Conservation (phyloP, 78 protist species). For the Emiliania huxleyi region DNA sequence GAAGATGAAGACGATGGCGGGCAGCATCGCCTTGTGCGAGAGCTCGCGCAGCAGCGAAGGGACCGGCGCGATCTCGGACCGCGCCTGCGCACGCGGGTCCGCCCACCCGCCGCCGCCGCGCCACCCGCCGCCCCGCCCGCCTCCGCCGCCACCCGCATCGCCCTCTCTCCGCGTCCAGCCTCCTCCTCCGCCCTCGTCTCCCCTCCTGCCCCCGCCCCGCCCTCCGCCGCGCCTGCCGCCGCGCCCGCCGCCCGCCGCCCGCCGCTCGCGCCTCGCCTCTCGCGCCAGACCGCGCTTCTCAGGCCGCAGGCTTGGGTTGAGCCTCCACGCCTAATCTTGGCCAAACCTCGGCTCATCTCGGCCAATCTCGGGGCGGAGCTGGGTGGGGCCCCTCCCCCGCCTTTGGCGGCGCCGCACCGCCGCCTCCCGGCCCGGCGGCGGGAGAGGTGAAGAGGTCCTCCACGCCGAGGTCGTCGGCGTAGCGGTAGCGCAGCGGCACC, state of each 20-base stretch:
- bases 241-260: not conserved
- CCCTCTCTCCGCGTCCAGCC: no score
- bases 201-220: no score
- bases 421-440: not conserved
- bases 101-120: not conserved
- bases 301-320: not conserved
- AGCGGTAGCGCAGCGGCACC: conserved; percentile 38
- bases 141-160: not conserved
- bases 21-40: conserved; percentile 4
- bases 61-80: not conserved
- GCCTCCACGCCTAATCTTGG: no score
- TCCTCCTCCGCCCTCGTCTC: no score
- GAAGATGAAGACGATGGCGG: conserved; percentile 46
- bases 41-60: not conserved
- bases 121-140: not conserved
- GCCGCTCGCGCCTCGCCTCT: not conserved
- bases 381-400: no score
- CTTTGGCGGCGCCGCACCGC: not conserved
- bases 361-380: no score
- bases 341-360: no score
- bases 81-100: not conserved
- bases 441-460: not conserved
- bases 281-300: not conserved
- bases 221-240: not conserved
- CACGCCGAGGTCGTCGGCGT: not conserved